These are phyloP conservation scores for Solanum tarapatanum DNA, from an alignment of 257 asterid genomes.

Conservation along the genomic window DNA sequence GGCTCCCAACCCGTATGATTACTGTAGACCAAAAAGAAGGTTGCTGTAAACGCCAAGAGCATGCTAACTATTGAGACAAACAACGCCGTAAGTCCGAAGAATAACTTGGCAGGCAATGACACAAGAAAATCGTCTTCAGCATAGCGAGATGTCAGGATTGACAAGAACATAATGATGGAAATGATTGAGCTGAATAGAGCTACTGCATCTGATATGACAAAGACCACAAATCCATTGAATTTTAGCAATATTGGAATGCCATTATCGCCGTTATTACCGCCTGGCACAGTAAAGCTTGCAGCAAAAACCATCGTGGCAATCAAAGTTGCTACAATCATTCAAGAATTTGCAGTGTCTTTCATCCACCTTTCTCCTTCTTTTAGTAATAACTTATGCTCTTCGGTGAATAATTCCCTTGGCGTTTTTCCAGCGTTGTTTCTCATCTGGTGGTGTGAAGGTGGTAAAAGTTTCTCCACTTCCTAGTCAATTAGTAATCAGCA, in stretches of 20 bases:
- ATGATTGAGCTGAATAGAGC: not conserved
- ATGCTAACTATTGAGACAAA: not conserved
- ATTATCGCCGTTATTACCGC: conserved; percentile 7
- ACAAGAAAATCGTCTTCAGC: not conserved
- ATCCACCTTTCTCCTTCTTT: conserved; percentile 27
- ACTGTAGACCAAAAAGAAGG: conserved; percentile 6
- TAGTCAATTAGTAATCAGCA: not conserved
- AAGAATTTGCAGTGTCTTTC: conserved; percentile 25
- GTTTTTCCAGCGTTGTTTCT: not conserved
- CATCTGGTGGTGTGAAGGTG: not conserved
- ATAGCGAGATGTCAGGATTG: not conserved
- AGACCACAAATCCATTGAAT: conserved; percentile 3
- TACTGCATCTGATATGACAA: conserved; percentile 8
- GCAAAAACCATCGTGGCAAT: conserved; percentile 29
- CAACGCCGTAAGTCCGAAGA: not conserved
- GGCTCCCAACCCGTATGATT: not conserved
- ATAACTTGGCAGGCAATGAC: not conserved
- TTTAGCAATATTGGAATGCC: conserved; percentile 15
- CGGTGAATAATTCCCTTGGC: conserved; percentile 6
- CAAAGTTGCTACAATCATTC: conserved; percentile 25
- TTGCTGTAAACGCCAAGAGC: not conserved
- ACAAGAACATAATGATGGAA: conserved; percentile 7
- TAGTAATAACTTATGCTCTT: conserved; percentile 8
- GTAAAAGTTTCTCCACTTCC: conserved; percentile 3
- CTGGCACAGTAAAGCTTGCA: conserved; percentile 26